Percentiles rank a stretch among this genome's conserved stretches.
These are phyloP conservation scores for Candolleomyces aberdarensis DNA, from an alignment of 768 basidiomycete species.

Conservation along the genomic window DNA sequence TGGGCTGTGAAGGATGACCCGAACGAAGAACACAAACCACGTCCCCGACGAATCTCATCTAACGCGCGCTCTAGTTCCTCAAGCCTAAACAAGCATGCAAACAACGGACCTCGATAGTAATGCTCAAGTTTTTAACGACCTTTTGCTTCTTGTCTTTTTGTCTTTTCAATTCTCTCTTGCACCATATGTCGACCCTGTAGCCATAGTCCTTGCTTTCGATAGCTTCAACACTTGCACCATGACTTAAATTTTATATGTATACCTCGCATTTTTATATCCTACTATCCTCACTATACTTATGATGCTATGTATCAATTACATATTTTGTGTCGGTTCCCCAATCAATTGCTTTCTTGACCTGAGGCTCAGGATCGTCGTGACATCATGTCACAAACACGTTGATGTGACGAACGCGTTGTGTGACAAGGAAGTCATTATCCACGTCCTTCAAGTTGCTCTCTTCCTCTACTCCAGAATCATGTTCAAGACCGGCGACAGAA, in stretches of 20 bases:
- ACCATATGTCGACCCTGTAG: slow-evolving; percentile 6
- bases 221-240: not conserved
- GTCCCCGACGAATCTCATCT: not conserved
- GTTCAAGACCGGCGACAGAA: slow-evolving; percentile 34
- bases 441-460: not conserved
- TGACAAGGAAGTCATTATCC: slow-evolving; percentile 6
- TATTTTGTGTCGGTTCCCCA: too few relatives aligned
- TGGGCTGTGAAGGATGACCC: slow-evolving; percentile 57
- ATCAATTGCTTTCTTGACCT: too few relatives aligned
- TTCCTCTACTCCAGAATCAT: slow-evolving; percentile 17
- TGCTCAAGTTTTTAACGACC: not conserved
- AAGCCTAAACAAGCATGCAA: not conserved
- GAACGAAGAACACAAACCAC: slow-evolving; percentile 7
- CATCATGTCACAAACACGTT: too few relatives aligned
- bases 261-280: not conserved
- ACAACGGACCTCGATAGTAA: not conserved
- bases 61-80: not conserved
- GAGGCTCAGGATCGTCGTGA: too few relatives aligned
- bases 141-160: not conserved
- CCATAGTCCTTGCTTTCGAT: slow-evolving; percentile 2
- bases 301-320: too few relatives aligned
- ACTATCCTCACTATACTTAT: not conserved
- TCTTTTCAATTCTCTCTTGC: not conserved
- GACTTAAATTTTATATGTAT: not conserved
- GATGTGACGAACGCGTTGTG: slow-evolving; percentile 5